These are phyloP conservation scores for Serendipita sp. DNA, from an alignment of 768 basidiomycete species.

Conservation along the genomic window DNA sequence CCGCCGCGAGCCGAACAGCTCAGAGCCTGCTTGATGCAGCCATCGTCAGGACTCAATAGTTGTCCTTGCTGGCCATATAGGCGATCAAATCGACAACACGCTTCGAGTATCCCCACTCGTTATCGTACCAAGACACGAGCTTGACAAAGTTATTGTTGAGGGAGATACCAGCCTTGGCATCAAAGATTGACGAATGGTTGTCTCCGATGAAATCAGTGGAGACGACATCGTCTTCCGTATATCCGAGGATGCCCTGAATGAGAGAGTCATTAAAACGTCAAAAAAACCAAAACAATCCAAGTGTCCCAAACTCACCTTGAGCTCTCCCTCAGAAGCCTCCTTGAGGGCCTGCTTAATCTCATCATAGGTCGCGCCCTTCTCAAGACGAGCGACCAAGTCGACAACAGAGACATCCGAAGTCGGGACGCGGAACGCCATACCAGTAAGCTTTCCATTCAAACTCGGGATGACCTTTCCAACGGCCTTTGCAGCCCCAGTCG, in stretches of 20 bases:
- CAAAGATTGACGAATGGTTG: constrained; percentile 75
- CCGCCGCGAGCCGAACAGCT: too few relatives aligned
- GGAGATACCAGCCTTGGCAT: constrained; percentile 82
- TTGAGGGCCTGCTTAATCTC: constrained; percentile 79
- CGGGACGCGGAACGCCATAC: constrained; percentile 95
- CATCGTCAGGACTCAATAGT: neutral
- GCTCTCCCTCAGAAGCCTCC: constrained; percentile 54
- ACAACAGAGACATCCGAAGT: constrained; percentile 95
- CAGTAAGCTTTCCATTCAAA: constrained; percentile 97
- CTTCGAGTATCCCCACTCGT: constrained; percentile 88
- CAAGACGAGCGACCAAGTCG: constrained; percentile 85
- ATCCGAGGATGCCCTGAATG: constrained; percentile 52
- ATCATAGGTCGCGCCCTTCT: constrained; percentile 74
- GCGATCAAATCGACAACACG: constrained; percentile 83
- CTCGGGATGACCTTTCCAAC: constrained; percentile 95
- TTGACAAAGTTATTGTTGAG: constrained; percentile 91
- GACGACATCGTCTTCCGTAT: constrained; percentile 89
- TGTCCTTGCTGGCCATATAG: constrained; percentile 63
- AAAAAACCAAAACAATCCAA: neutral
- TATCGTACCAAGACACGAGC: constrained; percentile 91
- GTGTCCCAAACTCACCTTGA: constrained; percentile 21
- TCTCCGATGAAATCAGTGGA: constrained; percentile 85
- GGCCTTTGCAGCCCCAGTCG: constrained; percentile 97
- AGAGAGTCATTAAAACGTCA: constrained; percentile 11
- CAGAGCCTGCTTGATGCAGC: too few relatives aligned